Evolutionary conservation across 129 eudicot species (phyloP).

Genomic region (Lonicera japonica): DNA sequence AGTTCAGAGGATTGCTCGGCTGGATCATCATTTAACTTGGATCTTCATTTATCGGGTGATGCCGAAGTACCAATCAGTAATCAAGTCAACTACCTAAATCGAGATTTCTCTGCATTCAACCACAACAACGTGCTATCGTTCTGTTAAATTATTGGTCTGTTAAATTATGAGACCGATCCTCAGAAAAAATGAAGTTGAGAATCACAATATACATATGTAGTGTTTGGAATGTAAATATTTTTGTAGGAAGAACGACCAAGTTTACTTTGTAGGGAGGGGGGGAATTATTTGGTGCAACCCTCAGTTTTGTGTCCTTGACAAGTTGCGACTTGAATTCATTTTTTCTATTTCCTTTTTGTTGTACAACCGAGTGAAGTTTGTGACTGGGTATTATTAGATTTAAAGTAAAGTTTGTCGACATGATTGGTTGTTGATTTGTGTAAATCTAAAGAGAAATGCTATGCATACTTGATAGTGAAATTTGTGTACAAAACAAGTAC

Average conservation of each 20-base stretch:
- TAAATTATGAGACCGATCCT: no score
- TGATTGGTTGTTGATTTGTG: no score
- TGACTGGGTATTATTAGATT: background rate
- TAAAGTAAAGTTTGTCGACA: background rate
- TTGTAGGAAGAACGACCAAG: background rate
- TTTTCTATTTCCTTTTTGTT: background rate
- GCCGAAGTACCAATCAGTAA: slow-evolving; percentile 34
- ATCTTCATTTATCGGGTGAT: slow-evolving; percentile 18
- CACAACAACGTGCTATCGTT: background rate
- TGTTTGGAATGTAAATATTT: background rate
- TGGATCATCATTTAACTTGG: background rate
- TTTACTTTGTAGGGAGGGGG: background rate
- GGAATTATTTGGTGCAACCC: background rate
- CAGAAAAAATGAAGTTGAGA: background rate
- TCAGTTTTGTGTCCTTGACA: background rate
- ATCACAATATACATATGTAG: no score
- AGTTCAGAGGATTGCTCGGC: slow-evolving; percentile 10
- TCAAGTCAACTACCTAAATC: background rate
- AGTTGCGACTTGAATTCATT: background rate
- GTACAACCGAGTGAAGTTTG: background rate
- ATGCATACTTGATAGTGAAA: no score
- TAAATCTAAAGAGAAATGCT: no score
- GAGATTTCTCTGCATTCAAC: background rate
- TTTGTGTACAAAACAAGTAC: no score
- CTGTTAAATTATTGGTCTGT: background rate